These are phyloP conservation scores for Neonectria coccinea DNA, from an alignment of 2,329 filamentous ascomycete genomes.

Conservation along the genomic window DNA sequence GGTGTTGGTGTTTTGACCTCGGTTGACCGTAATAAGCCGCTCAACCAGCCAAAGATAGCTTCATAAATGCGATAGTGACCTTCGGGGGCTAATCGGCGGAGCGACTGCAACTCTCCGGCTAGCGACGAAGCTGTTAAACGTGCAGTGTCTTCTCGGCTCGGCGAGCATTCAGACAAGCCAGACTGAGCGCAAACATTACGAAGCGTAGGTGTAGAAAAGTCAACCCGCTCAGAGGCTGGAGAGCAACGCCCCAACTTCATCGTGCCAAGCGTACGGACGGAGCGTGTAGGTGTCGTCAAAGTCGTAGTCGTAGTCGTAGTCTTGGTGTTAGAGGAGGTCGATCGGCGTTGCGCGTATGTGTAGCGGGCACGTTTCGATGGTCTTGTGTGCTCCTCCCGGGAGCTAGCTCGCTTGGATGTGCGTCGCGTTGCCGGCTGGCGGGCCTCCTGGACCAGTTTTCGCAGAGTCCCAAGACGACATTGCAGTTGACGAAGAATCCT, in stretches of 20 bases:
- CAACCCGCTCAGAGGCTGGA: slow-evolving; percentile 41
- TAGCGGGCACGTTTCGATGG: slow-evolving; percentile 46
- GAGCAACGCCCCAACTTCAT: slow-evolving; percentile 47
- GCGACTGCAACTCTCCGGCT: slow-evolving; percentile 37
- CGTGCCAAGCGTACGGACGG: slow-evolving; percentile 45
- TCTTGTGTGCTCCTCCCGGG: slow-evolving; percentile 17
- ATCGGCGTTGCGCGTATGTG: slow-evolving; percentile 46
- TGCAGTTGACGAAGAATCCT: slow-evolving; percentile 61
- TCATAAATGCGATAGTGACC: slow-evolving; percentile 49
- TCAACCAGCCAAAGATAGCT: slow-evolving; percentile 49
- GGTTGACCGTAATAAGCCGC: slow-evolving; percentile 47
- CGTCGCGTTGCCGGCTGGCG: slow-evolving; percentile 17
- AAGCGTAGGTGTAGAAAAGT: slow-evolving; percentile 47
- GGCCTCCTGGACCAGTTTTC: slow-evolving; percentile 48
- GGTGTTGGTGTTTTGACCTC: slow-evolving; percentile 32
- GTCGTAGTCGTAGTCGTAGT: neutral
- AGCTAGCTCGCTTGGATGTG: slow-evolving; percentile 39
- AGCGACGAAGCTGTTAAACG: slow-evolving; percentile 29
- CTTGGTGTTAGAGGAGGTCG: slow-evolving; percentile 17
- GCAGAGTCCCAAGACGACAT: slow-evolving; percentile 55
- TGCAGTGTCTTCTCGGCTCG: slow-evolving; percentile 2
- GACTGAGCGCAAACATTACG: slow-evolving; percentile 44
- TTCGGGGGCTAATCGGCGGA: slow-evolving; percentile 41
- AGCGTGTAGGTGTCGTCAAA: slow-evolving; percentile 43
- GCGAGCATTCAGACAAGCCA: slow-evolving; percentile 19